Evolutionary conservation across 140 eudicot genomes (phyloP), one percentile per base, ranked within the genome.

Genomic region (Ambrosia hybrid): DNA sequence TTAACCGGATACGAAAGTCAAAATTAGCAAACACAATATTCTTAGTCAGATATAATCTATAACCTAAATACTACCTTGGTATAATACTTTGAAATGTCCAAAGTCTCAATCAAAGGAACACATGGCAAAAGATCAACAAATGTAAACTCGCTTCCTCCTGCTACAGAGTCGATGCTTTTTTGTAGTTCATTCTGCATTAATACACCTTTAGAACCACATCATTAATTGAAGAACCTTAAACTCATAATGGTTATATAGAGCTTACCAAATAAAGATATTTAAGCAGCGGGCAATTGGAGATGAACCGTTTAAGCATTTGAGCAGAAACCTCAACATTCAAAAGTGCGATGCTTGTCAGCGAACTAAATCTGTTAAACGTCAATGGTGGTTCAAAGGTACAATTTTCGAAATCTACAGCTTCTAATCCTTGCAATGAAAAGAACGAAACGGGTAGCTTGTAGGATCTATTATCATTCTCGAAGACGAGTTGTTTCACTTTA

Each of bases 261-360:
- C 73, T 59, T 75, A 57, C 72, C 83, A 82, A 5, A 15, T 4
- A 1, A 30, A 85, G 6, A 3, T 46, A 10, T 53, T 76, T 65
- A n/a, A 85, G 62, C 12, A 49, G 52, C 9, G 81, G 83, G 72
- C 90, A 79, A 5, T 58, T 68, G 51, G 79, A 52, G 55, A 82
- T 64, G 26, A 82, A 65, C 37, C 16, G 37, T 30, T 5, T 72
- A 52, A 79, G 78, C 6, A 34, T 37, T 62, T 76, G 73, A 3
- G 46, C 36, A 30, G 64, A 38, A 48, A 82, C 33, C 4, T 13
- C 8, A 7, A 79, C 82, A n/a, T 55, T 6, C 5, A 3, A 2
- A 12, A 85, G 60, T 0, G 21, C 3, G 17, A 82, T 30, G 51
- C 41, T 34, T 11, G 0, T 72, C 33, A 82, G 48, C 30, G 16